These are phyloP conservation scores for Phytophthora colocasiae DNA, from an alignment of 352 stramenopile species.

Conservation along the genomic window DNA sequence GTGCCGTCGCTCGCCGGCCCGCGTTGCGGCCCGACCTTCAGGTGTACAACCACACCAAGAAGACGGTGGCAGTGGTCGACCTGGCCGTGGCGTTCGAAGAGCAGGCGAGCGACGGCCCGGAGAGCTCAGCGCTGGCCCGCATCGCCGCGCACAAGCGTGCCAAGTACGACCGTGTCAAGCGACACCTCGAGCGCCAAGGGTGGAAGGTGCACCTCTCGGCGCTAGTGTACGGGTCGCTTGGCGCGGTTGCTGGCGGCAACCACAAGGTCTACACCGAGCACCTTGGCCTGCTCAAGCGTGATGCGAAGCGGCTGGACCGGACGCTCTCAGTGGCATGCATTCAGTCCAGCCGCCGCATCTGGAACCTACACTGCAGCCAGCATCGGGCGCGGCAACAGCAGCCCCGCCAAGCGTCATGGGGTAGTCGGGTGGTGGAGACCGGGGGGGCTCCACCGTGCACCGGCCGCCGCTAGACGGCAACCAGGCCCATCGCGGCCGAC, in stretches of 20 bases:
- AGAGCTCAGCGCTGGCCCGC: not conserved
- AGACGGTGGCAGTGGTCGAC: not conserved
- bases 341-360: slow-evolving; percentile 15
- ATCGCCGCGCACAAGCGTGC: not conserved
- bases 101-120: not conserved
- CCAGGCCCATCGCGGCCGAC: too few species aligned
- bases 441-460: slow-evolving; percentile 10
- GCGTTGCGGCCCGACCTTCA: slow-evolving; percentile 22
- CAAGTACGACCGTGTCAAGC: not conserved
- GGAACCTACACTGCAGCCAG: slow-evolving; percentile 8
- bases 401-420: slow-evolving; percentile 2
- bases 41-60: not conserved
- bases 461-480: slow-evolving; percentile 4
- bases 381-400: slow-evolving; percentile 7
- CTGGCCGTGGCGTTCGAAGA: not conserved
- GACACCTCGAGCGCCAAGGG: not conserved
- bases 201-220: slow-evolving; percentile 15
- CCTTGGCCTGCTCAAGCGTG: slow-evolving; percentile 10
- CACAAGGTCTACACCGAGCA: slow-evolving; percentile 1
- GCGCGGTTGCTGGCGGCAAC: not conserved
- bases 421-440: slow-evolving; percentile 10
- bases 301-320: slow-evolving; percentile 12
- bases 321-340: slow-evolving; percentile 7
- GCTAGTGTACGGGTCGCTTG: slow-evolving; percentile 18
- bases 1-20: too few species aligned